Percentiles rank a stretch among this genome's conserved stretches.
Evolutionary conservation across 768 basidiomycete species (phyloP).

Genomic region (Terana coerulea): DNA sequence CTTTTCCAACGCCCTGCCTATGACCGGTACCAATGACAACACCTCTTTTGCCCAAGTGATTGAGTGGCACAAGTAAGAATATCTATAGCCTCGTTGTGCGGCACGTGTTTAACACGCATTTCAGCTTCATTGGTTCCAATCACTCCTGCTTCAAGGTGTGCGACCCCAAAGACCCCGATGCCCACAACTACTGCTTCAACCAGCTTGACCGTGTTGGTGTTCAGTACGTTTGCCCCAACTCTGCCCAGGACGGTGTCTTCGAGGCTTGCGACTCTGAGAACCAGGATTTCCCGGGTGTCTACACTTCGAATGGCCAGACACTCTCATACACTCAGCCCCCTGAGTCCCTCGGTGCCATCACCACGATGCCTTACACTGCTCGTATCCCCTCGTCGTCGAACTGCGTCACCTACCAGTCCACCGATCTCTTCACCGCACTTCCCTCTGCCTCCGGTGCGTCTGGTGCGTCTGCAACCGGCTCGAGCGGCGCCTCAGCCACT

Average conservation of each 20-base stretch:
- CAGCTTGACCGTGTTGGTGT: slow-evolving; percentile 75
- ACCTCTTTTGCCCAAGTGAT: slow-evolving; percentile 48
- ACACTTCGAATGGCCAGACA: slow-evolving; percentile 36
- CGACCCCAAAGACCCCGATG: slow-evolving; percentile 43
- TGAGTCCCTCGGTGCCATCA: slow-evolving; percentile 43
- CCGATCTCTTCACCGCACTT: slow-evolving; percentile 6
- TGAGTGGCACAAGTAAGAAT: slow-evolving; percentile 66
- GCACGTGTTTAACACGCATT: slow-evolving; percentile 15
- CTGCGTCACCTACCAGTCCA: slow-evolving; percentile 30
- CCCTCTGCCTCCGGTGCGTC: slow-evolving; percentile 5
- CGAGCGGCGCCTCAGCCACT: slow-evolving; percentile 7
- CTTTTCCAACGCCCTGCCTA: slow-evolving; percentile 56
- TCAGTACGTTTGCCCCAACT: slow-evolving; percentile 66
- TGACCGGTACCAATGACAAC: slow-evolving; percentile 33
- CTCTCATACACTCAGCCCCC: slow-evolving; percentile 45
- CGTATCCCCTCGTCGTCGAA: slow-evolving; percentile 38
- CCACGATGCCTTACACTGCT: slow-evolving; percentile 41
- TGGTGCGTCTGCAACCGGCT: slow-evolving; percentile 10
- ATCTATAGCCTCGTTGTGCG: slow-evolving; percentile 10
- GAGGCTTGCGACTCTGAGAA: slow-evolving; percentile 65
- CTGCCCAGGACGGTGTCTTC: slow-evolving; percentile 55
- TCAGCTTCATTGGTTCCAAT: slow-evolving; percentile 68
- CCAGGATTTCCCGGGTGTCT: slow-evolving; percentile 56
- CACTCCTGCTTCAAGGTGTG: slow-evolving; percentile 72
- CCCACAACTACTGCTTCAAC: slow-evolving; percentile 61